Evolutionary conservation across 2,329 filamentous ascomycete genomes (phyloP).

Genomic region (Monilinia laxa): DNA sequence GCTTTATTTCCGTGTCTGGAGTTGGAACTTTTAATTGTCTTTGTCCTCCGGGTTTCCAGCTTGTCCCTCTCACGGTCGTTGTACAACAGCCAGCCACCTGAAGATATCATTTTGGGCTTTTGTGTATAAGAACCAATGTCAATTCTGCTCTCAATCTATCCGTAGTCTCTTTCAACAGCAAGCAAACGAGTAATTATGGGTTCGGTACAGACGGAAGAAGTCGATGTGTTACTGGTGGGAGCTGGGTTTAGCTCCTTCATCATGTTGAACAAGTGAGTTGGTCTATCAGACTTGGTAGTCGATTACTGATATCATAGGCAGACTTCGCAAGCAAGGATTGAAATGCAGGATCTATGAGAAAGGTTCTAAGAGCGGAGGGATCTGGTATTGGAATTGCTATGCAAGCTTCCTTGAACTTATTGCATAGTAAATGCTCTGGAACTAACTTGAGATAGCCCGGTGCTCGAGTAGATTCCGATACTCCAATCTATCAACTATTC

Average conservation of each 20-base stretch:
- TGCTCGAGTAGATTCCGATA: slow-evolving; percentile 46
- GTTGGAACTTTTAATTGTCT: not conserved
- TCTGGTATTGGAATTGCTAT: slow-evolving; percentile 49
- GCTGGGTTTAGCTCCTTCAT: slow-evolving; percentile 39
- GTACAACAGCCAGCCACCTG: not conserved
- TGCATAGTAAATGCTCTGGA: not conserved
- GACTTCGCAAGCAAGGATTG: slow-evolving; percentile 48
- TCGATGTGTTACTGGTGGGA: slow-evolving; percentile 40
- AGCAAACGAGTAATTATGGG: slow-evolving; percentile 15
- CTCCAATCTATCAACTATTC: slow-evolving; percentile 47
- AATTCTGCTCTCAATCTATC: not conserved
- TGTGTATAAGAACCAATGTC: not conserved
- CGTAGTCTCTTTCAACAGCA: not conserved
- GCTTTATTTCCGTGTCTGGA: not conserved
- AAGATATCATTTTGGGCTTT: not conserved
- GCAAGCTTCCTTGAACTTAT: slow-evolving; percentile 2
- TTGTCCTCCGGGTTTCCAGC: not conserved
- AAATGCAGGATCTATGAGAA: slow-evolving; percentile 53
- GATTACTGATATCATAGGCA: slow-evolving; percentile 30
- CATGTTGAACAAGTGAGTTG: slow-evolving; percentile 35
- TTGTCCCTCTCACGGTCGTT: not conserved
- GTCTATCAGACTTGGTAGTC: slow-evolving; percentile 38
- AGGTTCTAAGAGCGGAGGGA: slow-evolving; percentile 51
- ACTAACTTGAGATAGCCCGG: slow-evolving; percentile 43
- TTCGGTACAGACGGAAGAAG: slow-evolving; percentile 36